A percentile compares a stretch with the other conserved stretches of the same genome.
phyloP scores from a whole-genome alignment of 345 rosid genomes.

The Cardiospermum halicacabum region DNA sequence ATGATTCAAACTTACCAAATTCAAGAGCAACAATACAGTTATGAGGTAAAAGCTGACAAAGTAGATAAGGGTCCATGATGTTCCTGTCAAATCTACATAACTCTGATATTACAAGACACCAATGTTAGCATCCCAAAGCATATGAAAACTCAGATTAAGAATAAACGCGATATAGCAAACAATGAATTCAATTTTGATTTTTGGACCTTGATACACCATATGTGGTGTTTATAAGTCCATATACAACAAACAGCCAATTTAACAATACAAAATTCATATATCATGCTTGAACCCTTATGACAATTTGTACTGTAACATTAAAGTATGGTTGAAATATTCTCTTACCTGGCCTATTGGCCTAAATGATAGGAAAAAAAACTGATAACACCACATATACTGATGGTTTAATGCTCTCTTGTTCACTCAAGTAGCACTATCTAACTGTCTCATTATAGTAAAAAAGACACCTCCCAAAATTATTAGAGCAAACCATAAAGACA shows the following conservation, averaged over 20 bases:
- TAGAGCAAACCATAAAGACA: not conserved
- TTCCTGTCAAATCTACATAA: conserved; percentile 79
- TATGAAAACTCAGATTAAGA: conserved; percentile 2
- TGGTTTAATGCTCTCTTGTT: no score
- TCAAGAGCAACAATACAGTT: conserved; percentile 74
- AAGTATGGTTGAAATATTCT: not conserved
- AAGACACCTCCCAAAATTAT: not conserved
- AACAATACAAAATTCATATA: not conserved
- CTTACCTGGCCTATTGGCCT: not conserved
- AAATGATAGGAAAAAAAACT: not conserved
- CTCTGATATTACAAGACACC: conserved; percentile 46
- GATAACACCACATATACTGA: not conserved
- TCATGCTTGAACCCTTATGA: not conserved
- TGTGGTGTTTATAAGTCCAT: not conserved
- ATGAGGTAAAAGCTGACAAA: conserved; percentile 90
- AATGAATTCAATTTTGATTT: not conserved
- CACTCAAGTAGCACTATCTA: no score
- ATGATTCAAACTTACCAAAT: conserved; percentile 59
- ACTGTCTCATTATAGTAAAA: no score
- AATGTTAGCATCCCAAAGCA: conserved; percentile 13
- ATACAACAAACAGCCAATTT: not conserved
- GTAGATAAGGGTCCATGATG: conserved; percentile 66
- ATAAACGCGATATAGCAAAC: not conserved
- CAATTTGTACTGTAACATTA: not conserved
- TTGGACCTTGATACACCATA: not conserved